A percentile compares a stretch with the other conserved stretches of the same genome.
phyloP scores from a whole-genome alignment of 1,284 basidiomycete genomes.

The Lentinus polychrous region DNA sequence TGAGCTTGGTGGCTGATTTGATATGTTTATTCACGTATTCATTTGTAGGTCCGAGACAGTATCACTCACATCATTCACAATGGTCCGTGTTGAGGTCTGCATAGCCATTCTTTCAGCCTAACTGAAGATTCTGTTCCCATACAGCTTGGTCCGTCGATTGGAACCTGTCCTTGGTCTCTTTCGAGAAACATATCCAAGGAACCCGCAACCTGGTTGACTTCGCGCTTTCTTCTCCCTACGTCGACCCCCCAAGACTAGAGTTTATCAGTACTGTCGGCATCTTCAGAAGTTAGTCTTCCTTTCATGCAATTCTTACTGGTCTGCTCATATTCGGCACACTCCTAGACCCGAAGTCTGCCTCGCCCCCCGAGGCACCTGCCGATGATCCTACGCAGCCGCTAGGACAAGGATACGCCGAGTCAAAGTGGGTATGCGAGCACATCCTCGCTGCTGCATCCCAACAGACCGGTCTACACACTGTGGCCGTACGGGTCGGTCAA shows the following conservation, averaged over 20 bases:
- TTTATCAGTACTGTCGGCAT: conserved; percentile 23
- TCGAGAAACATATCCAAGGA: conserved; percentile 20
- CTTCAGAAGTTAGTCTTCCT: conserved; percentile 16
- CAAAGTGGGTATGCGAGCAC: conserved; percentile 23
- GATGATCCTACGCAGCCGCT: conserved; percentile 15
- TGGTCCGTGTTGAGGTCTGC: conserved; percentile 4
- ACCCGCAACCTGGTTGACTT: conserved; percentile 21
- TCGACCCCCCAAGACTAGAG: conserved; percentile 16
- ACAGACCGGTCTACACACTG: conserved; percentile 11
- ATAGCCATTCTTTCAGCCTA: not conserved
- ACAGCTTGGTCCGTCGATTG: conserved; percentile 26
- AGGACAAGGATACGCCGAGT: conserved; percentile 20
- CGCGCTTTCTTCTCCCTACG: conserved; percentile 16
- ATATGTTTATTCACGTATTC: not conserved
- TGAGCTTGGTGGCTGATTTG: not conserved
- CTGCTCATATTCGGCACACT: not conserved
- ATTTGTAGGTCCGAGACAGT: conserved; percentile 6
- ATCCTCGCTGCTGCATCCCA: conserved; percentile 17
- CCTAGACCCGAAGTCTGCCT: not conserved
- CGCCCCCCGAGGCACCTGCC: conserved; percentile 12
- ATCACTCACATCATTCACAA: conserved; percentile 14
- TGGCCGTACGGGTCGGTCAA: conserved; percentile 21
- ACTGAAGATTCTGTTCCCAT: not conserved
- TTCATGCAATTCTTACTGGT: not conserved
- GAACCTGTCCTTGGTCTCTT: conserved; percentile 19